Base-by-base conservation (phyloP, 768 basidiomycete species). In the Dacryopinax spathularia region DNA sequence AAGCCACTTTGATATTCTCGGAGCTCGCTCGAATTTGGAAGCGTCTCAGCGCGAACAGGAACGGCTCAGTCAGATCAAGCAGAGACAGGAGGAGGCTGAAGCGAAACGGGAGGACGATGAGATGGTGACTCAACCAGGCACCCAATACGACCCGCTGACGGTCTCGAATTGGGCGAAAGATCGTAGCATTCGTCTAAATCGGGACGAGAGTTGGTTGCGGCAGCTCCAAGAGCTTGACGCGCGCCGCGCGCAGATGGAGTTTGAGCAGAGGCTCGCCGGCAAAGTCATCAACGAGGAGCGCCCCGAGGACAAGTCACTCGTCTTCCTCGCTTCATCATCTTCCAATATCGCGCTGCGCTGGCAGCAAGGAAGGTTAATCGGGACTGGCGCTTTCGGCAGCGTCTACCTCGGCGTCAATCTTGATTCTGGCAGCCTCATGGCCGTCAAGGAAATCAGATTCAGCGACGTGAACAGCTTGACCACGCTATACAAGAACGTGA, bases 281-380 rank as follows among this genome's bases (percentile, higher is more conserved):
- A 89, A 91, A 61, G 95, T 98, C 3, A 80, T 99, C 39, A 93
- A 97, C 72, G 87, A 93, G 70, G 89, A 93, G 71, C 91, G 88
- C 66, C 83, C 87, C 7, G 96, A 98, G 74, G 95, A 99, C 72
- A 84, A 91, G 48, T 92, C 95, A 0, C 78, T 96, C 48, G 86
- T 93, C 5, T 95, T 93, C 79, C 82, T 99, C 37, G 96, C 96
- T 0, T 92, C 92, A 1, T 91, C 91, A n/a, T 86, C 86, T 37
- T 93, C 92, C 29, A 96, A 95, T 69, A 91, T 97, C 66, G 90
- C 92, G 1, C 87, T 98, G 65, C 84, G 90, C 37, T 99, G 96
- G 96, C 95, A 97, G 73, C 96, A 99, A 75, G 93, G 95, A 15
- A 85, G 88, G 64, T 97, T 97, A 77, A 97, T 99, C 68, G 96